Conservation (phyloP, 106 monocot genomes). For the Xerophyta viscosa region DNA sequence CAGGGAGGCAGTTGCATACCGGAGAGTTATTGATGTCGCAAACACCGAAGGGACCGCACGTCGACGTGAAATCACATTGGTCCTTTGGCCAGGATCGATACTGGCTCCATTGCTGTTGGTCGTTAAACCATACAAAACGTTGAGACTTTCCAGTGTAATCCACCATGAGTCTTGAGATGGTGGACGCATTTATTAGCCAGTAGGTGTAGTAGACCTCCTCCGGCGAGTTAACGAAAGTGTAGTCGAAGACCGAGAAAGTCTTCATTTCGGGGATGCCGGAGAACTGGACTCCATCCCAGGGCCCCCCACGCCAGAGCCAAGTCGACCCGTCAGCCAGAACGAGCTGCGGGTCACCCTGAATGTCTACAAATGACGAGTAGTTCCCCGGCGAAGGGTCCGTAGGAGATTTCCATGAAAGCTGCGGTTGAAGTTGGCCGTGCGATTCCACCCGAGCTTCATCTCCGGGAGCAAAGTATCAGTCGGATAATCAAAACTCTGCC, state of each 20-base stretch:
- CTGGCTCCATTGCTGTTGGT: conserved; percentile 7
- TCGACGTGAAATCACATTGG: conserved; percentile 15
- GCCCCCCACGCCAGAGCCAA: conserved; percentile 20
- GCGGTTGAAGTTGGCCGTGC: neutral
- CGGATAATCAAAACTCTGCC: conserved; percentile 16
- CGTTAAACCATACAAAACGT: conserved; percentile 12
- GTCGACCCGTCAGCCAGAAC: too few relatives aligned
- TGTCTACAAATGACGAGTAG: too few relatives aligned
- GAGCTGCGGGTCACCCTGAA: too few relatives aligned
- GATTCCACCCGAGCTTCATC: conserved; percentile 3
- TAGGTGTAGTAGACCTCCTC: conserved; percentile 17
- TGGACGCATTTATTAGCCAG: neutral
- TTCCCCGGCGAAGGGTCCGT: too few relatives aligned
- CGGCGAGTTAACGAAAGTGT: conserved; percentile 7
- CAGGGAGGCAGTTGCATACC: conserved; percentile 8
- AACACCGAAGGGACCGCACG: conserved; percentile 22
- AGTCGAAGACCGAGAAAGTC: conserved; percentile 1
- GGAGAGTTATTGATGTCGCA: conserved; percentile 9
- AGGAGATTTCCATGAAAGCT: neutral
- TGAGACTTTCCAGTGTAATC: conserved; percentile 3
- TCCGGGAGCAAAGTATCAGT: conserved; percentile 2
- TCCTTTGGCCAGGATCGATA: conserved; percentile 19
- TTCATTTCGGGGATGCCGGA: conserved; percentile 9
- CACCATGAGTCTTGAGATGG: conserved; percentile 8
- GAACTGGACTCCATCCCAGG: conserved; percentile 20